Evolutionary conservation across 768 basidiomycete species (phyloP).

Genomic region (Naganishia friedmannii): DNA sequence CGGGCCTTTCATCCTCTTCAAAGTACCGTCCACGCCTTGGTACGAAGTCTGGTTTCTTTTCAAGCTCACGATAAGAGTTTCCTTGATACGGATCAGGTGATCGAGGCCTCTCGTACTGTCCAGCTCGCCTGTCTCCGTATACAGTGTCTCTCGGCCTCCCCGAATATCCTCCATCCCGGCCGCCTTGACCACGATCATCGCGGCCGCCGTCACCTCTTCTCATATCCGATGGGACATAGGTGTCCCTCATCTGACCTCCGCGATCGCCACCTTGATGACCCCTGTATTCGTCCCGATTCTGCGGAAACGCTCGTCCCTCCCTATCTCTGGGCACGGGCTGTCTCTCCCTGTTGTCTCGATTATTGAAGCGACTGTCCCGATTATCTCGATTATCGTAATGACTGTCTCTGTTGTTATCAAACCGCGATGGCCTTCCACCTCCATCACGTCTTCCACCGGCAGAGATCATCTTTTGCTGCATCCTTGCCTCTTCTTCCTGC

Average conservation of each 20-base stretch:
- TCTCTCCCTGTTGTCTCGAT: constrained; percentile 25
- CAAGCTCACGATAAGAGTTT: constrained; percentile 5
- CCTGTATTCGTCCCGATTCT: constrained; percentile 7
- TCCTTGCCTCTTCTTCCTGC: constrained; percentile 35
- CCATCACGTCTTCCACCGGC: constrained; percentile 20
- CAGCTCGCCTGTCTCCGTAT: constrained; percentile 7
- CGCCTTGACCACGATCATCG: neutral
- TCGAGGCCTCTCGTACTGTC: neutral
- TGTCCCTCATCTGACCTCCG: constrained; percentile 20
- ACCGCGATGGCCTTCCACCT: constrained; percentile 15
- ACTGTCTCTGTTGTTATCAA: neutral
- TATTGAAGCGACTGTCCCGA: constrained; percentile 27
- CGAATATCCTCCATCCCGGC: constrained; percentile 16
- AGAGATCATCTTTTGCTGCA: constrained; percentile 32
- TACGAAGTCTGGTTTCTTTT: constrained; percentile 14
- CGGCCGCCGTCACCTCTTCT: constrained; percentile 22
- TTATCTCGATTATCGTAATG: too few relatives aligned
- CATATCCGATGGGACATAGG: constrained; percentile 6
- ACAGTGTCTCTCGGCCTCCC: constrained; percentile 21
- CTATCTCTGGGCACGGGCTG: constrained; percentile 18
- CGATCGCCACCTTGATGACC: constrained; percentile 21
- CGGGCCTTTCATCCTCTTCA: neutral
- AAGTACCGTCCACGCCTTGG: constrained; percentile 24
- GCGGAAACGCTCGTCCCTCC: constrained; percentile 26
- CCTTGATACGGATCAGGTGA: constrained; percentile 17